Evolutionary conservation across 208 protist genomes (phyloP).

Genomic region (Leishmania major): DNA sequence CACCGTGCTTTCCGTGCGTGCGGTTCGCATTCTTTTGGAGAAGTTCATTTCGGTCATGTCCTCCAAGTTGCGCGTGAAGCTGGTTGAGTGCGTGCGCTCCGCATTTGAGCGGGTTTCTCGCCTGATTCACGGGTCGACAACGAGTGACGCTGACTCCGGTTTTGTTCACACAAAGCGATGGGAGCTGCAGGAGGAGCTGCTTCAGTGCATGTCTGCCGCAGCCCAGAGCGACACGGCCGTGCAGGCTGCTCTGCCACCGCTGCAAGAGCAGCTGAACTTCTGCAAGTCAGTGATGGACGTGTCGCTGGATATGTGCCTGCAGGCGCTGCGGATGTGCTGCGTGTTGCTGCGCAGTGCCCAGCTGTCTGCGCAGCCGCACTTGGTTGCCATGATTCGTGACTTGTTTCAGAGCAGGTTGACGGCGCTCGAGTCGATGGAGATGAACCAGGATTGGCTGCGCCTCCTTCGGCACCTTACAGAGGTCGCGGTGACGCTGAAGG

Average conservation of each 20-base stretch:
- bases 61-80: conserved; percentile 11
- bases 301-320: conserved; percentile 70
- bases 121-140: neutral
- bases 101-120: conserved; percentile 2
- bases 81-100: conserved; percentile 20
- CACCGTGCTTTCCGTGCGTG: conserved; percentile 66
- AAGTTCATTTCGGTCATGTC: conserved; percentile 43
- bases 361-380: conserved; percentile 12
- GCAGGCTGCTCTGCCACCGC: conserved; percentile 42
- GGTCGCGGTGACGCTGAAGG: conserved; percentile 57
- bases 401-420: conserved; percentile 46
- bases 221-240: conserved; percentile 30
- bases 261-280: conserved; percentile 65
- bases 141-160: neutral
- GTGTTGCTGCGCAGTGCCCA: conserved; percentile 41
- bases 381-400: conserved; percentile 23
- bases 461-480: conserved; percentile 69
- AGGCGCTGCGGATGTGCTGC: conserved; percentile 68
- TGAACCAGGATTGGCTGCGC: conserved; percentile 85
- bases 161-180: conserved; percentile 48
- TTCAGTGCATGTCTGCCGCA: conserved; percentile 68
- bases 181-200: conserved; percentile 79
- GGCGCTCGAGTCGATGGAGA: conserved; percentile 41
- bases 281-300: conserved; percentile 58
- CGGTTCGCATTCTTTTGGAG: conserved; percentile 69